Conservation (phyloP, 2,329 filamentous ascomycete genomes). For the Chaetomium sp. region DNA sequence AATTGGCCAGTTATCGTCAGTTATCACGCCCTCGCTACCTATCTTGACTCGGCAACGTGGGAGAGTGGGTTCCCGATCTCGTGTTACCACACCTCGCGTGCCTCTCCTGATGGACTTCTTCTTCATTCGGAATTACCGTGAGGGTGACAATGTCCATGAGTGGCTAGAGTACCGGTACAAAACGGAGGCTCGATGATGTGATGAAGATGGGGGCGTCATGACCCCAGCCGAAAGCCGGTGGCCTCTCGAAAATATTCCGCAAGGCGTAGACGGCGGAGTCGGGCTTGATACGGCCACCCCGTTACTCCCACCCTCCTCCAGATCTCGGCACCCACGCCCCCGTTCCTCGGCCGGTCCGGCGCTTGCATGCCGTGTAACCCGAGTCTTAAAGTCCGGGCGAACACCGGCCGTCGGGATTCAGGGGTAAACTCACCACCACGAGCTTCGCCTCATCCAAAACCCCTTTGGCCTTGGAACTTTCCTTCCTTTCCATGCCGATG, state of each 20-base stretch:
- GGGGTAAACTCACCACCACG: neutral
- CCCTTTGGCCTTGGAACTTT: neutral
- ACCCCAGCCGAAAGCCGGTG: neutral
- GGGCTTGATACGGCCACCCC: slow-evolving; percentile 14
- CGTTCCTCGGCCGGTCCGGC: slow-evolving; percentile 10
- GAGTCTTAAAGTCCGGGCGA: neutral
- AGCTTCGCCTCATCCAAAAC: neutral
- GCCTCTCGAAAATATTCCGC: neutral
- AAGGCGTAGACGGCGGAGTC: neutral
- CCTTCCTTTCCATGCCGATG: neutral
- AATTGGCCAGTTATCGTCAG: neutral
- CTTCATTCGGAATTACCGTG: neutral
- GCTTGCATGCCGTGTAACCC: slow-evolving; percentile 13
- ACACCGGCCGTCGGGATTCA: neutral
- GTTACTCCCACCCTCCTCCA: slow-evolving; percentile 8
- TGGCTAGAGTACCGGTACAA: neutral
- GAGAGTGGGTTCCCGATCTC: slow-evolving; percentile 14
- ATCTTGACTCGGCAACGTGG: slow-evolving; percentile 7
- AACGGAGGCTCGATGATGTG: neutral
- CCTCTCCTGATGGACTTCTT: neutral
- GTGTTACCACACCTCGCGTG: slow-evolving; percentile 11
- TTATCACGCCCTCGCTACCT: neutral
- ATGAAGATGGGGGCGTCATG: neutral
- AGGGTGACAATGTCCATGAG: neutral
- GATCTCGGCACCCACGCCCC: slow-evolving; percentile 1